Evolutionary conservation across 169 alveolate genomes (phyloP), one percentile per base, ranked within the genome.

Genomic region (Neospora caninum): DNA sequence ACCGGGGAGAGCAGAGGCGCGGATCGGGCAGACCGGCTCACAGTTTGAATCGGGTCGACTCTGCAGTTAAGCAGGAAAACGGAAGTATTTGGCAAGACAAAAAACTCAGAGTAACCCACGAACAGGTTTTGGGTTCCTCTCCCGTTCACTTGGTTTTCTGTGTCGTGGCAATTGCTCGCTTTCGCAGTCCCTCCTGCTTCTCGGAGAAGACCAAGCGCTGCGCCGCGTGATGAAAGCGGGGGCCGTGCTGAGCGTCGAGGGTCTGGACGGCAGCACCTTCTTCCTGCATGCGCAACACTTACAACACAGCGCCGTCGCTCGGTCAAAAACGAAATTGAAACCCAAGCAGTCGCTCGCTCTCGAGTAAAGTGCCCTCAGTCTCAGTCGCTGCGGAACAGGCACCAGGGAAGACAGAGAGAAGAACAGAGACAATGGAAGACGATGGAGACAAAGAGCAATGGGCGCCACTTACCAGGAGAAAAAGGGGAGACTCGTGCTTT

Each of bases 171-270:
- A n/a, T n/a, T n/a, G n/a, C n/a, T n/a, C n/a, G n/a, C n/a, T n/a
- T 27, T 9, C 25, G 88, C 94, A 91, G 94, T 80, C 89, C 31
- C 84, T 91, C 64, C 91, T 91, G 80, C 91, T 91, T 64, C 94
- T 91, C 58, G 36, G 94, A 10, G 86, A 49, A 1, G 94, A 91
- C 83, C 88, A 84, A 29, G 42, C 0, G 13, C 82, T 80, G 91
- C 91, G 94, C 4, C 94, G 94, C n/a, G 70, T 91, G 43, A 18
- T 41, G 49, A 91, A 91, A 80, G n/a, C 42, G 20, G 25, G 36
- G 34, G 45, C 45, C 27, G 91, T 80, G 27, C 67, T 91, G 64
- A 25, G 41, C 58, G 82, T 80, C 91, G 78, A 45, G 91, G n/a
- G 64, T n/a, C 84, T 34, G 10, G 94, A 91, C 49, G 94, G 91